Percentiles rank a stretch among this genome's conserved stretches.
Evolutionary conservation across 2,329 filamentous ascomycete species (phyloP).

Genomic region (Hypoxylon sp.): DNA sequence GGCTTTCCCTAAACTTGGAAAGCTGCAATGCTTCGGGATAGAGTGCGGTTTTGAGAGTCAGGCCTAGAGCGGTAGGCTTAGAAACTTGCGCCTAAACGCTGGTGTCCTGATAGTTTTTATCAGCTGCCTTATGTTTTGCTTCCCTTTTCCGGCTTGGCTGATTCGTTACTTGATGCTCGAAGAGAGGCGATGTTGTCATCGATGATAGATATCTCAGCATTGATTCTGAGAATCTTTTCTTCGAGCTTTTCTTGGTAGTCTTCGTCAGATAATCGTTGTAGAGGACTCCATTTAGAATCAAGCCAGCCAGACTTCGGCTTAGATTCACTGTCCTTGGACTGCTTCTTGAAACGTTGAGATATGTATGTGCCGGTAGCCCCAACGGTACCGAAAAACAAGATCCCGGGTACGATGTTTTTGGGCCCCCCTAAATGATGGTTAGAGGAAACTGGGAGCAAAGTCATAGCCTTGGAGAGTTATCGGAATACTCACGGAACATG

Average conservation of each 20-base stretch:
- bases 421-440: slow-evolving; percentile 55
- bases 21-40: no score
- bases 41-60: no score
- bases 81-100: no score
- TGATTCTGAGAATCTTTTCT: slow-evolving; percentile 74
- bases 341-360: slow-evolving; percentile 30
- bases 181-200: slow-evolving; percentile 73
- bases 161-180: slow-evolving; percentile 33
- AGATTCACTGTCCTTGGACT: slow-evolving; percentile 16
- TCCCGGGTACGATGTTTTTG: slow-evolving; percentile 60
- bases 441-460: slow-evolving; percentile 1
- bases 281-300: slow-evolving; percentile 75
- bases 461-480: neutral
- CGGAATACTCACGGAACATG: slow-evolving; percentile 62
- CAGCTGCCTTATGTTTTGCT: neutral
- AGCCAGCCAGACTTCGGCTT: slow-evolving; percentile 48
- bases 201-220: slow-evolving; percentile 80
- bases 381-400: slow-evolving; percentile 57
- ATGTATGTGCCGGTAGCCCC: slow-evolving; percentile 50
- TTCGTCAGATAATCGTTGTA: slow-evolving; percentile 73
- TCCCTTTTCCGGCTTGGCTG: slow-evolving; percentile 7
- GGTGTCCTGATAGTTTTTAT: slow-evolving; percentile 9
- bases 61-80: no score
- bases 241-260: slow-evolving; percentile 75
- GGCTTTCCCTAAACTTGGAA: no score